Base-by-base conservation (phyloP, 306 rosid species). In the Acacia confusa region DNA sequence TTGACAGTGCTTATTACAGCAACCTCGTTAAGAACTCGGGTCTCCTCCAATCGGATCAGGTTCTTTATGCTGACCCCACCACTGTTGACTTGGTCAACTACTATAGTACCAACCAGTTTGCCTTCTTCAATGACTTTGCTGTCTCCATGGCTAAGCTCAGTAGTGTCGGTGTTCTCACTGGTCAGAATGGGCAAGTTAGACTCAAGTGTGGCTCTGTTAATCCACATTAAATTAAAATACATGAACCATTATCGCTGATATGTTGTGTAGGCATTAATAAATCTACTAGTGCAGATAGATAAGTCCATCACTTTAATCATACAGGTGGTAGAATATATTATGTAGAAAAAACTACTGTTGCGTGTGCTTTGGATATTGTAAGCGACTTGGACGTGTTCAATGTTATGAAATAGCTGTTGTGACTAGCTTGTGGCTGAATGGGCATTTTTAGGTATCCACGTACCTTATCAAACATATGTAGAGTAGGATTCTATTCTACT, bases 41-140 rank as follows among this genome's bases (percentile, higher is more conserved):
- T 16, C 92, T 93, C 70, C 84, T 93, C 7, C 84, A 84, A 30
- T 93, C 92, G 40, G 97, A 93, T 43, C 94, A 87, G 58, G 88
- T 91, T 7, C 75, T 93, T 10, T 52, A 70, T 28, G 74, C 16
- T 19, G 87, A 91, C 71, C 87, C 86, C 45, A 74, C 28, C 4
- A 77, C 92, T 24, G 87, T 85, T 57, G 36, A 72, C 24, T 17
- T 84, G 79, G 96, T 89, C 6, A 58, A 76, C 11, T 82, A 78
- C 34, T 93, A 93, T 48, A 87, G 89, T 48, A 66, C 1, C 11
- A 76, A 84, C 61, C 82, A 79, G 4, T 36, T 45, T 24, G 70
- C 87, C 55, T 93, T 91, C 81, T 83, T 53, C 16, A 28, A 75
- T 30, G 97, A 89, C 63, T 93, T 93, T 78, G 82, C 92, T 0